These are phyloP conservation scores for Flaveria bidentis DNA, from an alignment of 129 eudicot genomes.

Conservation along the genomic window DNA sequence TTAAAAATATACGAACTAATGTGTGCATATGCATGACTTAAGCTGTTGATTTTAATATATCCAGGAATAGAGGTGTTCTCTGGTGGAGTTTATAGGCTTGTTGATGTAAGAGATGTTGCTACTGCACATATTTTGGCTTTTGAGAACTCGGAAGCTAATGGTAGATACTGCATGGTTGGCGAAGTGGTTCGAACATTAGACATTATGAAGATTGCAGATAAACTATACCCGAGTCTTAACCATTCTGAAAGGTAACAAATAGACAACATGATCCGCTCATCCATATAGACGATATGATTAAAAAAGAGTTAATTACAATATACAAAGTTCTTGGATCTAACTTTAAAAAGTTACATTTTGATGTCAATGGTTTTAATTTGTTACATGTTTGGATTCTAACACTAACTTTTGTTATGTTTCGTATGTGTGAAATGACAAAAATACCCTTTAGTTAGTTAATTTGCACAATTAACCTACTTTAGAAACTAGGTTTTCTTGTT, in stretches of 20 bases:
- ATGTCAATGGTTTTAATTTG: too few relatives aligned
- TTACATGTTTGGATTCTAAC: too few relatives aligned
- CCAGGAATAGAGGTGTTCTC: conserved; percentile 37
- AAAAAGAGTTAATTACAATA: too few relatives aligned
- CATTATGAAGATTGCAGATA: conserved; percentile 32
- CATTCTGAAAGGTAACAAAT: conserved; percentile 37
- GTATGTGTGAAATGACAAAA: too few relatives aligned
- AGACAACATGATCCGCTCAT: background rate
- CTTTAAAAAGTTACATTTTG: too few relatives aligned
- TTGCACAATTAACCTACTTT: too few relatives aligned
- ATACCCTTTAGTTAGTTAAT: too few relatives aligned
- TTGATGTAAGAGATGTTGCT: conserved; percentile 62
- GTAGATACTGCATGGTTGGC: conserved; percentile 47
- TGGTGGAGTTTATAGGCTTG: conserved; percentile 31
- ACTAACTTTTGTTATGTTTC: too few relatives aligned
- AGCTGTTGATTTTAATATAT: background rate
- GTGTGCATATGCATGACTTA: conserved; percentile 13
- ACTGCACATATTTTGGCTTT: conserved; percentile 51
- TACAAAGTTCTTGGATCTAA: too few relatives aligned
- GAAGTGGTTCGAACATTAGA: conserved; percentile 27
- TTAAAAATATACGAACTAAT: background rate
- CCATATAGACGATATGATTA: too few relatives aligned
- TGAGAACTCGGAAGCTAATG: conserved; percentile 50
- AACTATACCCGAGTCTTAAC: conserved; percentile 45
- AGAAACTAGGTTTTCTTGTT: conserved; percentile 28